Conservation (phyloP, 768 basidiomycete genomes). For the Favolaschia claudopus region DNA sequence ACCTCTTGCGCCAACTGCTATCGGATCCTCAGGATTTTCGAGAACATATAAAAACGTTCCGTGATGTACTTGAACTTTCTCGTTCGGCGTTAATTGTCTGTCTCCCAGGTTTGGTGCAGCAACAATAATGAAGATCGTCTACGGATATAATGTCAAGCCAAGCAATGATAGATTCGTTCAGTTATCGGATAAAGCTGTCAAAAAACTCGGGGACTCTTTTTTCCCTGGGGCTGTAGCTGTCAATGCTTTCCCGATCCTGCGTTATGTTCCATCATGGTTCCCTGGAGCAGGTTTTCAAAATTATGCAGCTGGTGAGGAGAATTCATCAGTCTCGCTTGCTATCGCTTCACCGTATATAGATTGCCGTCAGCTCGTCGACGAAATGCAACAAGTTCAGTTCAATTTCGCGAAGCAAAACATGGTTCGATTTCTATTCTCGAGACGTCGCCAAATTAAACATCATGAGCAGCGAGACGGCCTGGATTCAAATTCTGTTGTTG, state of each 20-base stretch:
- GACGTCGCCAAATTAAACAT: not conserved
- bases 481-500: conserved; percentile 13
- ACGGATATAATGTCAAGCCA: conserved; percentile 43
- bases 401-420: conserved; percentile 13
- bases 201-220: conserved; percentile 34
- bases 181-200: conserved; percentile 38
- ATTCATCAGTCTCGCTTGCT: not conserved
- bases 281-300: conserved; percentile 39
- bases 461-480: not conserved
- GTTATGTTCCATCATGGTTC: conserved; percentile 37
- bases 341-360: not conserved
- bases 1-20: not conserved
- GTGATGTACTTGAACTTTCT: not conserved
- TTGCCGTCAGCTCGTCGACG: not conserved
- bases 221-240: conserved; percentile 41
- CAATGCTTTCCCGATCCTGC: conserved; percentile 39
- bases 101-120: conserved; percentile 35
- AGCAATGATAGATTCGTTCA: conserved; percentile 39
- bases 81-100: not conserved
- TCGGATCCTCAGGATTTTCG: conserved; percentile 28
- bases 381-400: conserved; percentile 17
- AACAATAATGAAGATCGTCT: conserved; percentile 39
- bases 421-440: not conserved
- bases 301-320: conserved; percentile 24
- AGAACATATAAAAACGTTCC: conserved; percentile 24